These are phyloP conservation scores for Metschnikowia dekortorum DNA, from an alignment of 805 yeast species.

Conservation along the genomic window DNA sequence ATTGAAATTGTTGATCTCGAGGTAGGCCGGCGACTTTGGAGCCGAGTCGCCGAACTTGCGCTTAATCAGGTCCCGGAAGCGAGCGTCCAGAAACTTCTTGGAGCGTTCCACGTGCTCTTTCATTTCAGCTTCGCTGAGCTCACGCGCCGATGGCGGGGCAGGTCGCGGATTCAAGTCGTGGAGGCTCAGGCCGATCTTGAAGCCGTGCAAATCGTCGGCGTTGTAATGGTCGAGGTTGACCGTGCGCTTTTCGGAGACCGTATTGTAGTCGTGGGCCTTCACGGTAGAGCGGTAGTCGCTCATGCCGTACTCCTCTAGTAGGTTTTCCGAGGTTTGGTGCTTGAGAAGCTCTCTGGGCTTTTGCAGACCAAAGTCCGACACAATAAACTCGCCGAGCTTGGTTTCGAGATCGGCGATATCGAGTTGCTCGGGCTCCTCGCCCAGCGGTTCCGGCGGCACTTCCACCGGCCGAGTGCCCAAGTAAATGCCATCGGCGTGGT, in stretches of 20 bases:
- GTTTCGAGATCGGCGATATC: conserved; percentile 16
- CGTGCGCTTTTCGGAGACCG: conserved; percentile 11
- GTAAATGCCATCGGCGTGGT: conserved; percentile 31
- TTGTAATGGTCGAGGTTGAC: conserved; percentile 23
- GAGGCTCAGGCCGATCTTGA: conserved; percentile 26
- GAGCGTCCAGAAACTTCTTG: conserved; percentile 23
- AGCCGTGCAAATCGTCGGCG: conserved; percentile 31
- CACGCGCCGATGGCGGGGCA: conserved; percentile 6
- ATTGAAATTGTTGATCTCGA: conserved; percentile 34
- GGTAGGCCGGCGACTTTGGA: conserved; percentile 16
- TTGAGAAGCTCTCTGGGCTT: conserved; percentile 29
- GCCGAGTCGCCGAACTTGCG: conserved; percentile 20
- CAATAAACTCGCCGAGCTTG: conserved; percentile 17
- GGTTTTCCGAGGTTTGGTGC: conserved; percentile 27
- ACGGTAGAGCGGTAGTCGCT: conserved; percentile 27
- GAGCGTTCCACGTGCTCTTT: conserved; percentile 22
- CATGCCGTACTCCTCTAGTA: conserved; percentile 38
- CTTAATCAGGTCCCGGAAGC: conserved; percentile 27
- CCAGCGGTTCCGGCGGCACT: neutral
- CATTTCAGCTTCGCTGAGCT: conserved; percentile 25
- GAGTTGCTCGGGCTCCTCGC: conserved; percentile 7
- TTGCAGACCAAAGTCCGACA: conserved; percentile 12
- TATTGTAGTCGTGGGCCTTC: conserved; percentile 26
- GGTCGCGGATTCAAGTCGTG: neutral
- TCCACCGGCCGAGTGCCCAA: conserved; percentile 21